Evolutionary conservation across 441 rosid species (phyloP), one percentile per base, ranked within the genome.

Genomic region (Gossypium davidsonii): DNA sequence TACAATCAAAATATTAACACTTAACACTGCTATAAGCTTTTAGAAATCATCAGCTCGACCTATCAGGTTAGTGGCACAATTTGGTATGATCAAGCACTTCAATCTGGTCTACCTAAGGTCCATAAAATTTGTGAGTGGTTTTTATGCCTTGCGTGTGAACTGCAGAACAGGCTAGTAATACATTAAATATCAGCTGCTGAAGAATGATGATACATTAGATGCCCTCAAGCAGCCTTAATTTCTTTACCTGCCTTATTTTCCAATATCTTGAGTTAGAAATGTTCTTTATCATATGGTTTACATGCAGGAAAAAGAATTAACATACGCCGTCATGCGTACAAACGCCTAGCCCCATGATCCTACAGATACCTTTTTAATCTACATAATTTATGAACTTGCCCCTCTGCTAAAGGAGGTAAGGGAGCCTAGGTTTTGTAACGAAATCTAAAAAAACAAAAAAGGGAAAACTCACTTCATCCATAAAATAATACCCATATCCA

Each of bases 211-310:
- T 31, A 23, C 18, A 63, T 52, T 11, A 14, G 48, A 57, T n/a
- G 63, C 34, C 2, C 44, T 37, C 26, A 66, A 70, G 60, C 59
- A 63, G 8, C 64, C 86, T 73, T 86, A 82, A 79, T 53, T 82
- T 73, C 73, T 76, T 74, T 28, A 48, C 80, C 87, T 79, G 86
- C 76, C 73, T 81, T 57, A 73, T 52, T 67, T 72, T 75, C 51
- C 72, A 71, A 67, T 20, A 8, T 23, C 44, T 23, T 34, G 21
- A 26, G 70, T 72, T 64, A 73, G 67, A 39, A 53, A 17, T 39
- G 26, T 67, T 46, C 51, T 18, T 5, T 51, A 11, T 53, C 51
- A 18, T 34, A 14, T 37, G 53, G 63, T 61, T 20, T 2, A 59
- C 56, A 2, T 46, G 39, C 44, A 20, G 34, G 7, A 12, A 15